These are phyloP conservation scores for Yamadazyma sp. DNA, from an alignment of 805 yeast species.

Conservation along the genomic window DNA sequence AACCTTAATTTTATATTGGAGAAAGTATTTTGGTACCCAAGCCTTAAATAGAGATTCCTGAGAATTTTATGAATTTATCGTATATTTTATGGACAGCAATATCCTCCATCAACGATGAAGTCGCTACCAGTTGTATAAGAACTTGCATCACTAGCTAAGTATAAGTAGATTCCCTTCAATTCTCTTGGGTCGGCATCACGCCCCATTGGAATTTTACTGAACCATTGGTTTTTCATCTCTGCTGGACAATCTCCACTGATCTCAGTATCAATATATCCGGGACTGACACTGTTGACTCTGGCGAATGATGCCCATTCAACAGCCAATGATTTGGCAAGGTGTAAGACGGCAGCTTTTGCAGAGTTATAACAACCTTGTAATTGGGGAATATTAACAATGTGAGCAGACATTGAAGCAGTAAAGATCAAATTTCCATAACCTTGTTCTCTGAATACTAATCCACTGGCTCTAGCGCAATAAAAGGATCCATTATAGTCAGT, in stretches of 20 bases:
- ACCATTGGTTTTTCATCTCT: constrained; percentile 37
- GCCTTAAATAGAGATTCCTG: too few relatives aligned
- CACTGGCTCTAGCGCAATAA: constrained; percentile 73
- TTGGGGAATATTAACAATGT: constrained; percentile 82
- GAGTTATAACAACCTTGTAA: constrained; percentile 82
- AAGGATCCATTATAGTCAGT: constrained; percentile 78
- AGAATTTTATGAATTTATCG: too few relatives aligned
- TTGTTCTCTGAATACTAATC: constrained; percentile 66
- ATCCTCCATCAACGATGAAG: constrained; percentile 77
- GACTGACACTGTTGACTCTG: constrained; percentile 75
- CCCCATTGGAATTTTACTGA: constrained; percentile 57
- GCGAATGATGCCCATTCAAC: constrained; percentile 82
- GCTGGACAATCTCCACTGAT: constrained; percentile 42
- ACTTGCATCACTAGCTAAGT: constrained; percentile 76
- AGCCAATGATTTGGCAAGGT: constrained; percentile 75
- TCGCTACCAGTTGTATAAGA: constrained; percentile 81
- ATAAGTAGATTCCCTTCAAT: constrained; percentile 76
- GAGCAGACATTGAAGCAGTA: constrained; percentile 89
- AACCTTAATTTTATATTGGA: too few relatives aligned
- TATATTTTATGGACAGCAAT: constrained; percentile 32
- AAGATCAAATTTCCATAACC: constrained; percentile 74
- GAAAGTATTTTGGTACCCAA: too few relatives aligned
- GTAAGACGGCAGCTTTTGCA: constrained; percentile 79
- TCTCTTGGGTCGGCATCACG: constrained; percentile 65
- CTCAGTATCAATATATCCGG: constrained; percentile 82